A percentile compares a stretch with the other conserved stretches of the same genome.
Conservation (phyloP, 306 rosid species). For the Mimosa pudica region DNA sequence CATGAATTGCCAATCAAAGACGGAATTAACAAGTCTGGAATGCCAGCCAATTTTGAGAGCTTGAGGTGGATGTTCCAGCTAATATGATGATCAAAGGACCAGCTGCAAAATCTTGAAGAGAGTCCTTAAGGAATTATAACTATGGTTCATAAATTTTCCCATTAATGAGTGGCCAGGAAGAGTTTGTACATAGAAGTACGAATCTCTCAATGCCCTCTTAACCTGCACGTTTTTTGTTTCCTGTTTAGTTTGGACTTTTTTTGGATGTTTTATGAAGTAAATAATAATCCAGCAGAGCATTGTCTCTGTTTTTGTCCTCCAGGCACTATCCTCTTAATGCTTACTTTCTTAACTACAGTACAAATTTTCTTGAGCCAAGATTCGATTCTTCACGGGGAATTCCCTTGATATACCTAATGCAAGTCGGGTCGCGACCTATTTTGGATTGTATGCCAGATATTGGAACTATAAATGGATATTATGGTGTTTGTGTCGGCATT, state of each 20-base stretch:
- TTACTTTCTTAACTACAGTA: no score
- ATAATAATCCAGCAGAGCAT: no score
- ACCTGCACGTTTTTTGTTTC: conserved; percentile 36
- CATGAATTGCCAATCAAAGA: conserved; percentile 65
- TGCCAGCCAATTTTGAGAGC: conserved; percentile 29
- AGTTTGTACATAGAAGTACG: conserved; percentile 41
- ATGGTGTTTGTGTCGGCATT: conserved; percentile 37
- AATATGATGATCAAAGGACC: conserved; percentile 32
- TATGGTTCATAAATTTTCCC: conserved; percentile 33
- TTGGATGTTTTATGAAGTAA: no score
- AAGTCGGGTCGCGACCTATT: no score
- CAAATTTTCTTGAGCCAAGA: no score
- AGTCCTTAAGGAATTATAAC: neutral
- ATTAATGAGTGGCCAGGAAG: conserved; percentile 35
- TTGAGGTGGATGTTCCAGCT: conserved; percentile 37
- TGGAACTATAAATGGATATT: no score
- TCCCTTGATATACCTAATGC: no score
- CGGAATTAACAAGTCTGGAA: conserved; percentile 31
- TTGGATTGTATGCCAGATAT: no score
- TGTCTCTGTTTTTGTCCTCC: no score
- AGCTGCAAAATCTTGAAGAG: conserved; percentile 30
- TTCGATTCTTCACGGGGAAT: no score
- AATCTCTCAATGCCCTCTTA: conserved; percentile 35
- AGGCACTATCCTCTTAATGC: no score
- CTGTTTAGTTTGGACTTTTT: no score